Conservation (phyloP, 2,329 filamentous ascomycete genomes). For the Cyanodermella asteris region DNA sequence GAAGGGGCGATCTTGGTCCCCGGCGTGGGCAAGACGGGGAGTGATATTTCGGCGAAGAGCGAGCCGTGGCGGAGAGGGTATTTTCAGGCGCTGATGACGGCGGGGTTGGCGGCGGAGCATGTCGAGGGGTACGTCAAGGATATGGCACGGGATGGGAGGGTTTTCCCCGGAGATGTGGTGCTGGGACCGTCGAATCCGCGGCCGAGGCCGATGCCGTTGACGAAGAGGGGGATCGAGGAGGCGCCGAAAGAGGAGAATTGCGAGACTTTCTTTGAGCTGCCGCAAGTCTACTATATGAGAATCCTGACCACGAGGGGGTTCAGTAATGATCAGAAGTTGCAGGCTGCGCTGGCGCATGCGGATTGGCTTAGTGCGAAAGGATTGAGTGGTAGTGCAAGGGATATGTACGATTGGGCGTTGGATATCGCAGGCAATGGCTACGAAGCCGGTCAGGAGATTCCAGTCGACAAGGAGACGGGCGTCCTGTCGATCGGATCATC, state of each 20-base stretch:
- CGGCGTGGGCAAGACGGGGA: constrained; percentile 33
- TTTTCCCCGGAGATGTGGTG: constrained; percentile 52
- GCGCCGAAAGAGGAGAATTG: constrained; percentile 58
- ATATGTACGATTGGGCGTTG: constrained; percentile 55
- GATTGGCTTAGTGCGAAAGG: constrained; percentile 68
- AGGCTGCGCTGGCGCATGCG: constrained; percentile 64
- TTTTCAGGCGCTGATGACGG: constrained; percentile 58
- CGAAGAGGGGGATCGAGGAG: constrained; percentile 33
- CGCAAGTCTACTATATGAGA: constrained; percentile 61
- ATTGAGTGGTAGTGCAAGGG: constrained; percentile 39
- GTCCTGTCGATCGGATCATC: constrained; percentile 38
- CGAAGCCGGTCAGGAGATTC: constrained; percentile 19
- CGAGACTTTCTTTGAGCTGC: constrained; percentile 42
- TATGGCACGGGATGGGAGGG: constrained; percentile 36
- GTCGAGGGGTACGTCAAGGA: constrained; percentile 62
- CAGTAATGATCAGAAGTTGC: constrained; percentile 52
- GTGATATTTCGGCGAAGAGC: constrained; percentile 52
- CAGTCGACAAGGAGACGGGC: constrained; percentile 41
- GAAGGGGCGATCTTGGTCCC: constrained; percentile 32
- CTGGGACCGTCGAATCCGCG: constrained; percentile 66
- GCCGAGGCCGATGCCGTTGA: constrained; percentile 48
- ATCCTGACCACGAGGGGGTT: constrained; percentile 66
- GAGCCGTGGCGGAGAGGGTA: constrained; percentile 77
- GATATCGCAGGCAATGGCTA: constrained; percentile 45
- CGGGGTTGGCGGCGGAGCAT: constrained; percentile 56